Evolutionary conservation across 2,329 filamentous ascomycete species (phyloP).

Genomic region (Akanthomyces dipterigenus): DNA sequence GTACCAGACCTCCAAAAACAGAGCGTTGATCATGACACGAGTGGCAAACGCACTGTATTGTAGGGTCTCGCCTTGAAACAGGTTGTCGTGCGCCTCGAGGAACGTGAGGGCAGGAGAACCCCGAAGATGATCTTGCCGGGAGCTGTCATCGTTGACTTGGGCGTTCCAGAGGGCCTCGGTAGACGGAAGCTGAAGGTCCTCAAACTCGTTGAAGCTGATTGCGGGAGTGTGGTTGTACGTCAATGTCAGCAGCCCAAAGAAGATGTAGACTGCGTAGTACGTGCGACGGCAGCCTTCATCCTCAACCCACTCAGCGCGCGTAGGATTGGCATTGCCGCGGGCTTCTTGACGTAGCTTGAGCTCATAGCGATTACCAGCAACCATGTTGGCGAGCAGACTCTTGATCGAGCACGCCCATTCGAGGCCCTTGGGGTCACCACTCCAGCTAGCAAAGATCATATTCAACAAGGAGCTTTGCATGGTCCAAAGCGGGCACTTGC

Average conservation of each 20-base stretch:
- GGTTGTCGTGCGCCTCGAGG: slow-evolving; percentile 86
- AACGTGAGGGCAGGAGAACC: slow-evolving; percentile 74
- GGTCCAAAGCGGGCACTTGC: slow-evolving; percentile 94
- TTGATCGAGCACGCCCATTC: slow-evolving; percentile 99
- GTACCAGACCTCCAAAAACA: slow-evolving; percentile 98
- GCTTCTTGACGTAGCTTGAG: slow-evolving; percentile 88
- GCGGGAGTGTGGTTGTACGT: slow-evolving; percentile 98
- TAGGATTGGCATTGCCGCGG: slow-evolving; percentile 68
- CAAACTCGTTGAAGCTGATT: slow-evolving; percentile 97
- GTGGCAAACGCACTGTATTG: slow-evolving; percentile 96
- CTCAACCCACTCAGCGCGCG: slow-evolving; percentile 86
- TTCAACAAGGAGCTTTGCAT: slow-evolving; percentile 97
- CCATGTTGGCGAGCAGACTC: slow-evolving; percentile 96
- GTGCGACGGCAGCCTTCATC: slow-evolving; percentile 95
- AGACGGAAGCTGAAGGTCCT: slow-evolving; percentile 84
- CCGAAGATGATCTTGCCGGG: slow-evolving; percentile 76
- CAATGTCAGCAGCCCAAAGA: slow-evolving; percentile 90
- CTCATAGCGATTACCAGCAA: slow-evolving; percentile 93
- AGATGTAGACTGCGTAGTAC: slow-evolving; percentile 98
- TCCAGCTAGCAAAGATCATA: slow-evolving; percentile 99
- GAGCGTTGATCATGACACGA: slow-evolving; percentile 95
- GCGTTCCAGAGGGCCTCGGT: slow-evolving; percentile 94
- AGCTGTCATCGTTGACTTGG: slow-evolving; percentile 65
- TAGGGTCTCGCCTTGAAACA: slow-evolving; percentile 87
- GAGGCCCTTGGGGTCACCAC: slow-evolving; percentile 90